Base-by-base conservation (phyloP, 371 early-diverging fungal species). In the Actinomortierella ambigua region DNA sequence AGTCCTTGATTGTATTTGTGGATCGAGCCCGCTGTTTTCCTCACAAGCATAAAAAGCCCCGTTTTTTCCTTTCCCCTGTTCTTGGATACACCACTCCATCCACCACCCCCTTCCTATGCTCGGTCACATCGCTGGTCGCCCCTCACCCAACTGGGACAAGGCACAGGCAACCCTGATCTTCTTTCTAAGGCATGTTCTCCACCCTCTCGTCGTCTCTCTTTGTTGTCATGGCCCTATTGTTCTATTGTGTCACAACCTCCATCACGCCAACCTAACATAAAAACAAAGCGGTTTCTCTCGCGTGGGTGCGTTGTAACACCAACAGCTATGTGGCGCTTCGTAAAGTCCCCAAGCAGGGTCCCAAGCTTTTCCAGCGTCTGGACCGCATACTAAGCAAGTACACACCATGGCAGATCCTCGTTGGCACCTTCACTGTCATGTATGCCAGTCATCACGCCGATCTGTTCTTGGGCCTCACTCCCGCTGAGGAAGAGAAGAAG, bases 111-210 rank as follows among this genome's bases (percentile, higher is more conserved):
- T 34, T 11, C 34, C 4, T 15, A 95, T 96, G 95, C 71, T 98
- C 41, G 96, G 97, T 64, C 95, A 98, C 71, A 78, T 95, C 20
- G 82, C 93, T 17, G 97, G 98, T 13, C 90, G 88, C 52, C 98
- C 98, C 9, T 96, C 97, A n/a, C 83, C 94, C 17, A 89, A 88
- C 51, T 90, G 90, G 83, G 92, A 94, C 66, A 88, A 97, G 40
- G 68, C 82, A 41, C 91, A 96, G 75, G 90, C 90, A 14, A 50
- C 95, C 22, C 62, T 90, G 3, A 79, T 90, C 3, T 76, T 88
- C 24, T 40, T 90, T 13, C 49, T 81, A 48, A 83, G 86, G 94
- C 88, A 85, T 47, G 61, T 65, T 29, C 11, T 26, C 22, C 43
- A 57, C 61, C 60, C 61, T 61, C 43, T 43, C 28, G 15, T 41